These are phyloP conservation scores for Coniferiporia sulphurascens DNA, from an alignment of 1,284 basidiomycete genomes.

Conservation along the genomic window DNA sequence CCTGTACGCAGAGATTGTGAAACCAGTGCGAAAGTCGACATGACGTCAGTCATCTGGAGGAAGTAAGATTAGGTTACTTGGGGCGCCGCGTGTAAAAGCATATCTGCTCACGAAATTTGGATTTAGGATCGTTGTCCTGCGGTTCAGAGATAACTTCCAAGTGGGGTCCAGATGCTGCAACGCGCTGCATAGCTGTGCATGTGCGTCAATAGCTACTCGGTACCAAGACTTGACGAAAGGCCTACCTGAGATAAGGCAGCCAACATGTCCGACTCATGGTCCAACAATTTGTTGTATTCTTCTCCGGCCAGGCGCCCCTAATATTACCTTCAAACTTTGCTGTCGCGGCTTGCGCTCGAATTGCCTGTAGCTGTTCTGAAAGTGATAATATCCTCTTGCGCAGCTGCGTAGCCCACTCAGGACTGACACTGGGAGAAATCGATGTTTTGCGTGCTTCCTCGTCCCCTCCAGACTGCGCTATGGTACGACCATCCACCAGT, in stretches of 20 bases:
- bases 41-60: constrained; percentile 39
- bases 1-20: constrained; percentile 44
- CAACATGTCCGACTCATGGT: constrained; percentile 41
- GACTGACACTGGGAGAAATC: constrained; percentile 23
- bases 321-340: constrained; percentile 46
- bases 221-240: background rate
- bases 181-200: constrained; percentile 36
- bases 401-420: constrained; percentile 27
- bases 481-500: constrained; percentile 28
- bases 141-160: constrained; percentile 35
- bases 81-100: background rate
- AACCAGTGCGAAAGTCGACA: constrained; percentile 40
- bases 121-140: constrained; percentile 42
- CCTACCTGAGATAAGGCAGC: constrained; percentile 36
- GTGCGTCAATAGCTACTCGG: background rate
- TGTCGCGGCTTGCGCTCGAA: constrained; percentile 34
- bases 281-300: constrained; percentile 40
- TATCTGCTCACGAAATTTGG: constrained; percentile 39
- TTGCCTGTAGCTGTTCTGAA: constrained; percentile 33
- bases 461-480: constrained; percentile 29
- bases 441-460: background rate
- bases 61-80: background rate
- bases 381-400: constrained; percentile 24
- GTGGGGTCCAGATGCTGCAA: constrained; percentile 36
- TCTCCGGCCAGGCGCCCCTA: constrained; percentile 46